Conservation (phyloP, 257 asterid genomes). For the Solanum medicagineum region DNA sequence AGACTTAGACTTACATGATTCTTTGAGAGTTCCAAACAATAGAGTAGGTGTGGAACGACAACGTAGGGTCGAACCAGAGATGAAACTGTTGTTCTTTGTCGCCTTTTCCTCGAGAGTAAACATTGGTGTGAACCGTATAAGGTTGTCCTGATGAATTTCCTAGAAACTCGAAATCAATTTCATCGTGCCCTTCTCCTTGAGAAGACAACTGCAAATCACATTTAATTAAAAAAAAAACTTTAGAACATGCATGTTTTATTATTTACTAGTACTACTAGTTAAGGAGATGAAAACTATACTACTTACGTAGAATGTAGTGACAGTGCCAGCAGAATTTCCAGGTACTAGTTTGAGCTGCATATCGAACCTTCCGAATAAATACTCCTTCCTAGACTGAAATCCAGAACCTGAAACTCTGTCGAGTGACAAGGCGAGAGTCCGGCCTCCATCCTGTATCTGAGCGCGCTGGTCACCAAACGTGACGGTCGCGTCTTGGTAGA, state of each 20-base stretch:
- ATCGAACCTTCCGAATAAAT: constrained; percentile 12
- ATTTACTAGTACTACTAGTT: neutral
- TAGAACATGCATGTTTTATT: neutral
- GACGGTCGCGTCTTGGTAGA: constrained; percentile 19
- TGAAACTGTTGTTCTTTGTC: constrained; percentile 1
- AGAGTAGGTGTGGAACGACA: constrained; percentile 29
- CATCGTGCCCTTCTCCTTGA: constrained; percentile 24
- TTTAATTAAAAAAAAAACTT: neutral
- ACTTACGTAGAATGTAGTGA: constrained; percentile 33
- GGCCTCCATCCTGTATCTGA: constrained; percentile 22
- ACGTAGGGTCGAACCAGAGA: neutral
- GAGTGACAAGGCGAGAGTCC: constrained; percentile 12
- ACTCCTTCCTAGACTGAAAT: constrained; percentile 33
- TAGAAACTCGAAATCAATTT: constrained; percentile 32
- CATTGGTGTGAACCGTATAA: constrained; percentile 31
- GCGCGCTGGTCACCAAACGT: constrained; percentile 27
- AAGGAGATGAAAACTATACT: neutral
- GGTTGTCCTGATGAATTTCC: constrained; percentile 26
- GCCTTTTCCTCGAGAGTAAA: constrained; percentile 30
- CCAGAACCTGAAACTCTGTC: constrained; percentile 38
- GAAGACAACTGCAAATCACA: constrained; percentile 21
- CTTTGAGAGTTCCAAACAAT: constrained; percentile 27
- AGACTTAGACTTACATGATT: neutral
- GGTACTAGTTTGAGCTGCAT: constrained; percentile 14
- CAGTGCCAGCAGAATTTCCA: constrained; percentile 38